Evolutionary conservation across 2,329 filamentous ascomycete genomes (phyloP), one percentile per base, ranked within the genome.

Genomic region (Purpureocillium lavendulum): DNA sequence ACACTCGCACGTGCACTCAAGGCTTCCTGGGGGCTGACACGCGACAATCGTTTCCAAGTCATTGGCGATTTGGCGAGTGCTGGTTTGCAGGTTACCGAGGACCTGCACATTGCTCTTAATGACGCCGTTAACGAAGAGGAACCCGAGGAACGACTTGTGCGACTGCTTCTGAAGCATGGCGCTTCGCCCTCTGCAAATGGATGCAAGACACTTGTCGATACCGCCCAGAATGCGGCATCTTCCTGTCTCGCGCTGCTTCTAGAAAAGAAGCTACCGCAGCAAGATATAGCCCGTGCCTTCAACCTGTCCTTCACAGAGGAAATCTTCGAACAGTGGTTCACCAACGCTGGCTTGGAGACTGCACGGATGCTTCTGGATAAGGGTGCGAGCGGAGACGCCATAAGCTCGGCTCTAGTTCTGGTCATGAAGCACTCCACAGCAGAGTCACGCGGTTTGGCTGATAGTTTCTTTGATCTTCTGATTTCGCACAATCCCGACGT

Each of bases 111-210:
- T 7, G 62, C 66, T 0, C 54, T 79, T 14, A 66, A 68, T 44
- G 66, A 70, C 39, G 71, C 68, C 0, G 64, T 78, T 7, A 73
- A 70, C n/a, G 69, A 73, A 45, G 64, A 75, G 15, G 63, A 72
- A 7, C 63, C 66, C 0, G 71, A 75, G 34, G 57, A 68, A 29
- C 57, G 64, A 3, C 58, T 66, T 3, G 62, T 76, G 3, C 59
- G 63, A 30, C 54, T 76, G 3, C 57, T 78, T 5, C 55, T 78
- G 4, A 54, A 59, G 2, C 61, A 72, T 29, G 69, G 75, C 1
- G 75, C 74, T 21, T 77, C 71, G 0, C 69, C 73, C 0, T 55
- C 66, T 4, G 61, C 62, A 0, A 73, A 76, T 39, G 64, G 64
- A 17, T 75, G 71, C 53, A 68, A 73, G 51, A 67, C 70, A 2